Evolutionary conservation across 768 basidiomycete species (phyloP).

Genomic region (Calocybe cyanea): DNA sequence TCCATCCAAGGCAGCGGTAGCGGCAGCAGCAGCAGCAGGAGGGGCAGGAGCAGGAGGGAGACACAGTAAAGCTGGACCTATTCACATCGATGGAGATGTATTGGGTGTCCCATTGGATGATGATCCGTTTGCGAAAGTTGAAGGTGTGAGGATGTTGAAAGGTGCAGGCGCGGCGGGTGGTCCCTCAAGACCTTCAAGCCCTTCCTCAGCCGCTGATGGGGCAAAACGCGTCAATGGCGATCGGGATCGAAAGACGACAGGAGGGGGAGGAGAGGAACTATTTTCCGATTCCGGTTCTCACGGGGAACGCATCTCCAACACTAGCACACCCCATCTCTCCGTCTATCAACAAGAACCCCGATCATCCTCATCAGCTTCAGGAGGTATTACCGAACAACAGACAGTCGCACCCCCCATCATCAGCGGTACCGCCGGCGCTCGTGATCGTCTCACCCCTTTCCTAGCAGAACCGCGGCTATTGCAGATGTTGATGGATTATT

Average conservation of each 20-base stretch:
- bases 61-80: constrained; percentile 16
- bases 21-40: neutral
- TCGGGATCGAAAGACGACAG: neutral
- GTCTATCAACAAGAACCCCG: neutral
- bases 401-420: constrained; percentile 33
- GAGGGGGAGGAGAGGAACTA: constrained; percentile 5
- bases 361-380: constrained; percentile 14
- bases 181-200: constrained; percentile 6
- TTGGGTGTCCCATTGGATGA: constrained; percentile 40
- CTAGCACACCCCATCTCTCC: neutral
- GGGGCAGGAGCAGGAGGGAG: too few relatives aligned
- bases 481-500: constrained; percentile 46
- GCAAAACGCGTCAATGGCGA: neutral
- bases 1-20: too few relatives aligned
- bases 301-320: neutral
- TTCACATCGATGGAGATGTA: constrained; percentile 24
- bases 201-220: neutral
- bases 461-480: constrained; percentile 53
- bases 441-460: constrained; percentile 43
- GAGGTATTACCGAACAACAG: constrained; percentile 30
- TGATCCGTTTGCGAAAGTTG: constrained; percentile 54
- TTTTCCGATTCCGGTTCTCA: constrained; percentile 4
- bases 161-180: constrained; percentile 2
- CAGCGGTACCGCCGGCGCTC: constrained; percentile 20
- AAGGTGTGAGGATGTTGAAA: constrained; percentile 48